These are phyloP conservation scores for Colletotrichum sp. DNA, from an alignment of 2,329 filamentous ascomycete genomes.

Conservation along the genomic window DNA sequence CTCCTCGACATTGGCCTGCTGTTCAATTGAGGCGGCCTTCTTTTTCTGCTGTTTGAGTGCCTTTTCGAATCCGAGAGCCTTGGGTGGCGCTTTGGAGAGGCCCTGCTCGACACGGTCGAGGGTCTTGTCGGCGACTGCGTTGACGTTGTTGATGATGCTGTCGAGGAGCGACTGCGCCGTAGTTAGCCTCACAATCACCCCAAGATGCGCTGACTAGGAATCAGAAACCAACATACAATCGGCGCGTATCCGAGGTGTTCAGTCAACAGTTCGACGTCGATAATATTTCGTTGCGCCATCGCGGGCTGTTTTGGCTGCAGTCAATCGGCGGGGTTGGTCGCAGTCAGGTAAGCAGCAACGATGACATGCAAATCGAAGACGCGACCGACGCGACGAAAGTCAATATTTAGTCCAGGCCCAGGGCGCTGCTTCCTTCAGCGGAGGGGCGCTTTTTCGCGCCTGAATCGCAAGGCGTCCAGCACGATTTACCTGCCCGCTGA, in stretches of 20 bases:
- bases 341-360: background rate
- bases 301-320: background rate
- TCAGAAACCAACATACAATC: conserved; percentile 65
- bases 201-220: background rate
- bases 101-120: conserved; percentile 87
- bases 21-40: conserved; percentile 36
- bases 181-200: conserved; percentile 12
- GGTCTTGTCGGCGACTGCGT: conserved; percentile 89
- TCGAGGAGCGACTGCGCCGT: conserved; percentile 80
- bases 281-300: conserved; percentile 34
- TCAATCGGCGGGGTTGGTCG: background rate
- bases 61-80: conserved; percentile 77
- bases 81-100: conserved; percentile 74
- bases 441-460: background rate
- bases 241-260: conserved; percentile 97
- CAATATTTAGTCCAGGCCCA: conserved; percentile 10
- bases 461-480: conserved; percentile 17
- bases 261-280: conserved; percentile 76
- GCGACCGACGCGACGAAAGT: conserved; percentile 22
- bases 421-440: background rate
- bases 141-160: conserved; percentile 97
- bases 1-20: conserved; percentile 40
- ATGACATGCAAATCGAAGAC: background rate
- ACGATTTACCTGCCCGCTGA: background rate
- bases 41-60: conserved; percentile 30